Evolutionary conservation across 768 basidiomycete genomes (phyloP).

Genomic region (Rhodocollybia butyracea): DNA sequence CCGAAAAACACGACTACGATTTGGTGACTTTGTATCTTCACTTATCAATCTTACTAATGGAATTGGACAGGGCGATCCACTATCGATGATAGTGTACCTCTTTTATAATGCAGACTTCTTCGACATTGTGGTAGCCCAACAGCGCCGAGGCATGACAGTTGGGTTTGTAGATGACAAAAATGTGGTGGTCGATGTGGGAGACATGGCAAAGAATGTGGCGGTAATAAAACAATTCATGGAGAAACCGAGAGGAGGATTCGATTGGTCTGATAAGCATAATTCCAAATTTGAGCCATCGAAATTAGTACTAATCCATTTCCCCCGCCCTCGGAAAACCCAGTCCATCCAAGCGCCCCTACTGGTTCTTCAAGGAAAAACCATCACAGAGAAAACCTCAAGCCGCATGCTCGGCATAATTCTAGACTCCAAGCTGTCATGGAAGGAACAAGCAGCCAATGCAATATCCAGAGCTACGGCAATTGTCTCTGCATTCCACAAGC

Average conservation of each 20-base stretch:
- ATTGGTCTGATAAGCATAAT: background rate
- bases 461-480: background rate
- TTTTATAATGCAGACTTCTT: conserved; percentile 23
- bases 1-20: conserved; percentile 17
- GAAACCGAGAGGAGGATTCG: background rate
- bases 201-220: conserved; percentile 4
- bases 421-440: background rate
- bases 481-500: background rate
- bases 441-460: background rate
- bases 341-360: background rate
- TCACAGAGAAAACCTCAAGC: background rate
- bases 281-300: background rate
- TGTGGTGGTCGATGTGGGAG: conserved; percentile 3
- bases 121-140: conserved; percentile 7
- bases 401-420: background rate
- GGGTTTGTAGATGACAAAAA: conserved; percentile 20
- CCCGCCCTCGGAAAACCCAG: background rate
- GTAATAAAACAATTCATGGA: conserved; percentile 14
- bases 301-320: conserved; percentile 4
- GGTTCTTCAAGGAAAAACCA: background rate
- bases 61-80: conserved; percentile 23
- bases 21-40: conserved; percentile 24
- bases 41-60: conserved; percentile 16
- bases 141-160: background rate
- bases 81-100: conserved; percentile 22